Evolutionary conservation across 1,284 basidiomycete species (phyloP).

Genomic region (Tilletiopsis washingtonensis): DNA sequence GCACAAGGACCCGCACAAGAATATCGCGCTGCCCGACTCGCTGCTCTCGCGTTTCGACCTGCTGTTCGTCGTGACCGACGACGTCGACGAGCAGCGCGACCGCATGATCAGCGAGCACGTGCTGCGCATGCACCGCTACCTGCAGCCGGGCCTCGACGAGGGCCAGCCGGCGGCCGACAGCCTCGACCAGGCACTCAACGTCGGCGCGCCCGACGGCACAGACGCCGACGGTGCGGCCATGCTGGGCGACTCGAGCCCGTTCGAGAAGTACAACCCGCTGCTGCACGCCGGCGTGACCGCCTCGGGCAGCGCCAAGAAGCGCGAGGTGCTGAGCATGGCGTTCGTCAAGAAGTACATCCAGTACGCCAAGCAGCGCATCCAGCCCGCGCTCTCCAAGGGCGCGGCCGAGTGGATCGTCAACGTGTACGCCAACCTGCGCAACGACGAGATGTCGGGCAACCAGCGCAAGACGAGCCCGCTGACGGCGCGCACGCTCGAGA

Average conservation of each 20-base stretch:
- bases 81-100: slow-evolving; percentile 90
- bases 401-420: slow-evolving; percentile 91
- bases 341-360: slow-evolving; percentile 99
- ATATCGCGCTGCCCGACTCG: slow-evolving; percentile 96
- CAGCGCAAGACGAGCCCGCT: slow-evolving; percentile 93
- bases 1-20: slow-evolving; percentile 97
- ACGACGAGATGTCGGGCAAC: slow-evolving; percentile 84
- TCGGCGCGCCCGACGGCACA: slow-evolving; percentile 33
- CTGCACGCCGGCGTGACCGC: slow-evolving; percentile 73
- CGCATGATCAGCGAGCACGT: slow-evolving; percentile 95
- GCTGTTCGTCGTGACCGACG: slow-evolving; percentile 95
- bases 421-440: slow-evolving; percentile 83
- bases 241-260: slow-evolving; percentile 35
- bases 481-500: slow-evolving; percentile 97
- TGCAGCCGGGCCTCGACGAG: slow-evolving; percentile 92
- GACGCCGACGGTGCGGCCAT: slow-evolving; percentile 32
- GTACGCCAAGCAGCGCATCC: slow-evolving; percentile 72
- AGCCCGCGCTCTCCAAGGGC: slow-evolving; percentile 76
- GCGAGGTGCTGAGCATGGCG: slow-evolving; percentile 80
- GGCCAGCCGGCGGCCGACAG: slow-evolving; percentile 72
- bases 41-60: slow-evolving; percentile 98
- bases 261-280: slow-evolving; percentile 93
- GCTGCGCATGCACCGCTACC: slow-evolving; percentile 90
- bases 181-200: slow-evolving; percentile 55
- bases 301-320: slow-evolving; percentile 46